Conservation (phyloP, 2,329 filamentous ascomycete species). For the Phaeosphaeriaceae sp. region DNA sequence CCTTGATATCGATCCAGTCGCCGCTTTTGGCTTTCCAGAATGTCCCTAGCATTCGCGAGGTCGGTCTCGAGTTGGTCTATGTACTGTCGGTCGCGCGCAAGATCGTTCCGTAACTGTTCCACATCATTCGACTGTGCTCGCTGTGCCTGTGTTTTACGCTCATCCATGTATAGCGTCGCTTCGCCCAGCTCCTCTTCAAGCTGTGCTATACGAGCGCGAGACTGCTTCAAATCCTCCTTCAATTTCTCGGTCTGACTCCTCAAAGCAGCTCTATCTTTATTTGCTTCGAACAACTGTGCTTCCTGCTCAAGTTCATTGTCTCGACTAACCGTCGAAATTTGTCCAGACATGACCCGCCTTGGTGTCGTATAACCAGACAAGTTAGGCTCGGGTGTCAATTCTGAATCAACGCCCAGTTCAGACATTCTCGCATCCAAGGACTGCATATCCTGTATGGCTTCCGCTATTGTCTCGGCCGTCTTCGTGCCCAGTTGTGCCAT, state of each 20-base stretch:
- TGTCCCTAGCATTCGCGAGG: slow-evolving; percentile 52
- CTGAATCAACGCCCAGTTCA: slow-evolving; percentile 43
- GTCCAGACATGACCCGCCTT: slow-evolving; percentile 38
- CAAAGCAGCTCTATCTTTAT: slow-evolving; percentile 54
- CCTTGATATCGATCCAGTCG: slow-evolving; percentile 53
- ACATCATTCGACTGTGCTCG: slow-evolving; percentile 50
- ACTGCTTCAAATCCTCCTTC: slow-evolving; percentile 51
- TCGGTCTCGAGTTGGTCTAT: slow-evolving; percentile 58
- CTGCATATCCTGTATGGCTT: slow-evolving; percentile 50
- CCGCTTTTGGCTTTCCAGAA: slow-evolving; percentile 54
- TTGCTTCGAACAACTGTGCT: slow-evolving; percentile 57
- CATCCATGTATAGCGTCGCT: slow-evolving; percentile 54
- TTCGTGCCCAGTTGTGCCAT: slow-evolving; percentile 47
- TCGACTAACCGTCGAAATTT: slow-evolving; percentile 37
- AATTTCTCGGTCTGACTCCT: slow-evolving; percentile 49
- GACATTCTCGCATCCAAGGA: slow-evolving; percentile 44
- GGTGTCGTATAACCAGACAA: slow-evolving; percentile 43
- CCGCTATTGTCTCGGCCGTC: slow-evolving; percentile 47
- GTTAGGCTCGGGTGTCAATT: slow-evolving; percentile 42
- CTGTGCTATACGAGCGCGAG: slow-evolving; percentile 50
- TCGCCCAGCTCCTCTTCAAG: slow-evolving; percentile 58
- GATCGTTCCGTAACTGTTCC: slow-evolving; percentile 52
- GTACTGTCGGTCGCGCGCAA: slow-evolving; percentile 55
- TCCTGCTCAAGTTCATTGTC: slow-evolving; percentile 58
- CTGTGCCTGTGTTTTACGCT: slow-evolving; percentile 46